phyloP scores from a whole-genome alignment of 805 yeast species.

The Lachancea mirantina region DNA sequence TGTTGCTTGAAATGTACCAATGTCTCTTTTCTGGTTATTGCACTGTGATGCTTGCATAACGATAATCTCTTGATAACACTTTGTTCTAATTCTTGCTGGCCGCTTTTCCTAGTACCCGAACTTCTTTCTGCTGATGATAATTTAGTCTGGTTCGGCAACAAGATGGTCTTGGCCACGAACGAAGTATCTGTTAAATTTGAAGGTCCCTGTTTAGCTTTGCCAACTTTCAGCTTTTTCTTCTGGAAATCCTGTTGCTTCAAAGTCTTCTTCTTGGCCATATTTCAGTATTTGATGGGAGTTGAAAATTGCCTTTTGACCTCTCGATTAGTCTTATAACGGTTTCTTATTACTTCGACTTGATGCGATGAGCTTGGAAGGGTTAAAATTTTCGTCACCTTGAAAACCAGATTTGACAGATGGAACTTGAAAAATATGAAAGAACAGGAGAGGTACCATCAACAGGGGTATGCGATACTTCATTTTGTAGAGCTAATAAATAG shows the following conservation, averaged over 20 bases:
- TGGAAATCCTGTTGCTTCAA: constrained; percentile 43
- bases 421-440: background rate
- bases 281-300: constrained; percentile 1
- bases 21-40: constrained; percentile 65
- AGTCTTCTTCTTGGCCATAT: constrained; percentile 34
- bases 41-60: constrained; percentile 66
- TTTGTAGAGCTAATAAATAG: too few relatives aligned
- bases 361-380: constrained; percentile 14
- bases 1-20: constrained; percentile 44
- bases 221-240: constrained; percentile 73
- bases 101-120: constrained; percentile 5
- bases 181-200: constrained; percentile 80
- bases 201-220: constrained; percentile 67
- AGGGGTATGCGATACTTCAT: too few relatives aligned
- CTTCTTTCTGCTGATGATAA: constrained; percentile 11
- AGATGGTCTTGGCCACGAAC: constrained; percentile 54
- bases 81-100: constrained; percentile 27
- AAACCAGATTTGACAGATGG: background rate
- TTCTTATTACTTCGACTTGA: constrained; percentile 3
- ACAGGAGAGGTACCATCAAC: too few relatives aligned
- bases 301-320: background rate
- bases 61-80: constrained; percentile 58
- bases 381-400: constrained; percentile 1
- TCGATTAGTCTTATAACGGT: constrained; percentile 1
- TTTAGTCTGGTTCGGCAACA: constrained; percentile 27